Base-by-base conservation (phyloP, 345 rosid species). In the Populus alba region DNA sequence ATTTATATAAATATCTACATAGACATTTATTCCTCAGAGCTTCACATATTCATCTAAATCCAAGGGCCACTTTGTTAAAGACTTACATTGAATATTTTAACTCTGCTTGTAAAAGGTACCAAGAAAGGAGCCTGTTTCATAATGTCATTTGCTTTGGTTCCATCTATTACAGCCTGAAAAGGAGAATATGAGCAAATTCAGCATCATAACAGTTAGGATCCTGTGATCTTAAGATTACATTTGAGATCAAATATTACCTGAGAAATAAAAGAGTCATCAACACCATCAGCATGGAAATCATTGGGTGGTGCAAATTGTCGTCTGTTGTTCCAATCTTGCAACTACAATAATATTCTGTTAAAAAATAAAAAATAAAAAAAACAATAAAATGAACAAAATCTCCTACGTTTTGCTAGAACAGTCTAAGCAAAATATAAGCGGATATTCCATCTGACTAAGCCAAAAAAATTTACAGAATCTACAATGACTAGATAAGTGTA, bases 241-340 rank as follows among this genome's bases (percentile, higher is more conserved):
- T 62, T 13, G 22, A 76, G 80, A 71, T 79, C 79, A 74, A 59
- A 13, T 55, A 85, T 59, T 80, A 94, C 99, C 99, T 97, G 99
- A 85, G 97, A 89, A 81, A 92, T 91, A 77, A 97, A 94, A 83
- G 79, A 87, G 65, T 97, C 99, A 74, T 91, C 92, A 73, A 92
- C 97, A 69, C 90, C 87, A 80, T 91, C 97, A 9, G 98, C 97
- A 86, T 97, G 99, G 83, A 97, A 97, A 81, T 92, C 93, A 83
- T 89, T 90, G 2, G 97, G 87, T 49, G 92, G 86, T 68, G 93
- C 85, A 83, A 97, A 97, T 59, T 92, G 85, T 74, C 89, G 86
- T 80, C 99, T 86, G 78, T 88, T 94, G 78, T 97, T 94, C 99
- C 99, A 97, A 87, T 97, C 98, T 89, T 89, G 98, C 88, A 97